Percentiles rank a stretch among this genome's conserved stretches.
Evolutionary conservation across 805 yeast species (phyloP).

Genomic region (Kuraishia molischiana): DNA sequence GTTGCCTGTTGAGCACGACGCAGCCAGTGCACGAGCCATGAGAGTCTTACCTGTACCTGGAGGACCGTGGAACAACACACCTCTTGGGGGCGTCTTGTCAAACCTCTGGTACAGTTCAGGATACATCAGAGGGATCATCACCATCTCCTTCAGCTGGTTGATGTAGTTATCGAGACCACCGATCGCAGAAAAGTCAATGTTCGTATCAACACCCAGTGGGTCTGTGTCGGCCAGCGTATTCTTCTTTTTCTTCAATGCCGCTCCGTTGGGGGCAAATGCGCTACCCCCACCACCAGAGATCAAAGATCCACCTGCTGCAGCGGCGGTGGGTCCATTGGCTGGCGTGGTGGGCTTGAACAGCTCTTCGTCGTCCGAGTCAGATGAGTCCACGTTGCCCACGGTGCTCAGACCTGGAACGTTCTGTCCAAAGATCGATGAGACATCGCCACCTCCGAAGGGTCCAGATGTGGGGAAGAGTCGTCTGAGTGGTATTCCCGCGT

Average conservation of each 20-base stretch:
- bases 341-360: constrained; percentile 23
- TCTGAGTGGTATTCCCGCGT: constrained; percentile 32
- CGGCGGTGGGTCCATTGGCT: constrained; percentile 11
- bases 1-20: constrained; percentile 80
- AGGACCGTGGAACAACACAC: constrained; percentile 96
- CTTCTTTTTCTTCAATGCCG: constrained; percentile 30
- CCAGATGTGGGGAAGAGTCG: constrained; percentile 90
- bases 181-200: constrained; percentile 58
- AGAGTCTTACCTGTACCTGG: constrained; percentile 99
- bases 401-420: constrained; percentile 40
- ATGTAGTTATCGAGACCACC: constrained; percentile 92
- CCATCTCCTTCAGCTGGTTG: constrained; percentile 93
- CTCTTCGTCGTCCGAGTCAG: constrained; percentile 38
- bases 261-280: constrained; percentile 1
- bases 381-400: constrained; percentile 27
- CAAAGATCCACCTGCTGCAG: background rate
- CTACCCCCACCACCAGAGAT: too few species aligned
- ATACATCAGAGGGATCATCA: constrained; percentile 81
- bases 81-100: constrained; percentile 91
- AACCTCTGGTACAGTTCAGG: constrained; percentile 91
- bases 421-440: constrained; percentile 70
- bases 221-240: constrained; percentile 77
- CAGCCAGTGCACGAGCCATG: constrained; percentile 96
- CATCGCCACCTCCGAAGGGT: constrained; percentile 97
- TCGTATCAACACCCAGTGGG: constrained; percentile 76